phyloP scores from a whole-genome alignment of 768 basidiomycete genomes.

The Tylopilus balloui region DNA sequence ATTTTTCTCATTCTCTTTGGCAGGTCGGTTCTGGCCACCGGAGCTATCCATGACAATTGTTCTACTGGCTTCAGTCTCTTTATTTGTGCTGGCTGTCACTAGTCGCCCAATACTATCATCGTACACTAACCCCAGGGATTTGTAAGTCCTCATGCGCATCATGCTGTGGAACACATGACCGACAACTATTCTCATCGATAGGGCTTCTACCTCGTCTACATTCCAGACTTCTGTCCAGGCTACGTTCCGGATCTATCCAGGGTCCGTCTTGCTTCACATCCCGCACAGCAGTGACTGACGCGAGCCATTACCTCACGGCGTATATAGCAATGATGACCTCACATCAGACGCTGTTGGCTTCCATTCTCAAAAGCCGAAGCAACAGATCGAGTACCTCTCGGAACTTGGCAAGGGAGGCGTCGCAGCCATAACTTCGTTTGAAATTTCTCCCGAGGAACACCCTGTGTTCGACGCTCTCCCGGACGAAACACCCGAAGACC shows the following conservation, averaged over 20 bases:
- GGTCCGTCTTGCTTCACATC: constrained; percentile 29
- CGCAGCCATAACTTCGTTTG: constrained; percentile 30
- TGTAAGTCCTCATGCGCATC: constrained; percentile 25
- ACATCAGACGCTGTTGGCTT: constrained; percentile 27
- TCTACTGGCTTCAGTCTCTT: constrained; percentile 36
- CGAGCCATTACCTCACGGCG: constrained; percentile 3
- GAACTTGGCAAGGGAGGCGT: constrained; percentile 25
- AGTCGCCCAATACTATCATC: constrained; percentile 36
- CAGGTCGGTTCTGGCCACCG: not conserved
- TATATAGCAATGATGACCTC: constrained; percentile 17
- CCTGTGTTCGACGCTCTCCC: constrained; percentile 20
- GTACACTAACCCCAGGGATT: constrained; percentile 19
- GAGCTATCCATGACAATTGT: constrained; percentile 33
- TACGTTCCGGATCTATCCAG: constrained; percentile 33
- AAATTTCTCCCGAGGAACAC: constrained; percentile 6
- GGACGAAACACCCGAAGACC: constrained; percentile 21
- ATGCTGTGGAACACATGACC: constrained; percentile 11
- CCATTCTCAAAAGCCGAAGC: constrained; percentile 28
- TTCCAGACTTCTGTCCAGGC: constrained; percentile 34
- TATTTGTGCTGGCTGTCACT: constrained; percentile 43
- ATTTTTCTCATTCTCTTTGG: not conserved
- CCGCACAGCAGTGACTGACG: constrained; percentile 10
- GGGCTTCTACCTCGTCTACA: constrained; percentile 15
- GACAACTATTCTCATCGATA: constrained; percentile 8
- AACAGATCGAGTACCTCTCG: constrained; percentile 30